Evolutionary conservation across 352 stramenopile species (phyloP).

Genomic region (Albugo laibachii): DNA sequence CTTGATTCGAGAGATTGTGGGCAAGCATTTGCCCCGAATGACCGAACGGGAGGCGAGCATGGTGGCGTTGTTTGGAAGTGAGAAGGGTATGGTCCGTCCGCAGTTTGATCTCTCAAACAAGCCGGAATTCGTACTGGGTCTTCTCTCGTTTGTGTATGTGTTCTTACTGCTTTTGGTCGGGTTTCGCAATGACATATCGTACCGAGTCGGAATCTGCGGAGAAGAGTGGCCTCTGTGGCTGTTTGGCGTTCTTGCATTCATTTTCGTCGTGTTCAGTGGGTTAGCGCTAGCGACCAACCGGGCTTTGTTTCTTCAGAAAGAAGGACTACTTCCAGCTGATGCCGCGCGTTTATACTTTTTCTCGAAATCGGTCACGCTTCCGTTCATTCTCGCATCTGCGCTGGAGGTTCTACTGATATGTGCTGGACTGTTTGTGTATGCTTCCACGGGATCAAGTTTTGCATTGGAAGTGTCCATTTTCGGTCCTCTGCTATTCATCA

Average conservation of each 20-base stretch:
- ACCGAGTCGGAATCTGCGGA: slow-evolving; percentile 28
- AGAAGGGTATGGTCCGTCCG: slow-evolving; percentile 25
- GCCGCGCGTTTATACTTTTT: slow-evolving; percentile 59
- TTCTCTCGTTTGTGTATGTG: slow-evolving; percentile 73
- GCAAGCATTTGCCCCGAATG: slow-evolving; percentile 58
- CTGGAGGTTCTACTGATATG: slow-evolving; percentile 69
- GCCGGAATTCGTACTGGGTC: slow-evolving; percentile 62
- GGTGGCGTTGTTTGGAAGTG: slow-evolving; percentile 70
- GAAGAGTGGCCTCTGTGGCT: slow-evolving; percentile 69
- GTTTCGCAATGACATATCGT: slow-evolving; percentile 24
- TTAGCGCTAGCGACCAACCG: slow-evolving; percentile 52
- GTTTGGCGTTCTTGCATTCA: slow-evolving; percentile 69
- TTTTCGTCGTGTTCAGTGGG: slow-evolving; percentile 59
- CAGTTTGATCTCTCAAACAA: slow-evolving; percentile 60
- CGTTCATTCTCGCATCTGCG: slow-evolving; percentile 56
- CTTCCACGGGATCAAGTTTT: slow-evolving; percentile 52
- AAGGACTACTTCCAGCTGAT: slow-evolving; percentile 59
- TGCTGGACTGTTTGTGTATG: slow-evolving; percentile 61
- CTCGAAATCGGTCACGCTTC: slow-evolving; percentile 29
- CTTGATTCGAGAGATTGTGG: slow-evolving; percentile 65
- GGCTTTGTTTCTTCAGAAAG: slow-evolving; percentile 60
- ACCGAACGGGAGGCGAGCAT: slow-evolving; percentile 61
- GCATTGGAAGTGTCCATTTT: slow-evolving; percentile 65
- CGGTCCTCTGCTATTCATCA: slow-evolving; percentile 49
- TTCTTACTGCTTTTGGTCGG: slow-evolving; percentile 61